These are phyloP conservation scores for Brettanomyces sp. DNA, from an alignment of 805 yeast genomes.

Conservation along the genomic window DNA sequence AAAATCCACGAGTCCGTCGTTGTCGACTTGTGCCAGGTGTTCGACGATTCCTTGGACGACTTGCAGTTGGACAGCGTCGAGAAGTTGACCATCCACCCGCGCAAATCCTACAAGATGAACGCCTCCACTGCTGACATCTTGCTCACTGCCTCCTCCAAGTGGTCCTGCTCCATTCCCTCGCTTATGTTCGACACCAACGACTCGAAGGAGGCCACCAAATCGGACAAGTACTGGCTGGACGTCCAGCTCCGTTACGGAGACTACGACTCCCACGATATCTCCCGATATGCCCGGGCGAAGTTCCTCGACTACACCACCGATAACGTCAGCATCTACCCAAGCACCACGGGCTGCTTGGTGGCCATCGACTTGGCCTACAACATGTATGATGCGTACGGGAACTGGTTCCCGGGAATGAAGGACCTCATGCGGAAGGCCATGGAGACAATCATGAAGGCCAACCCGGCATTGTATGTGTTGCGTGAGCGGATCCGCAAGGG, in stretches of 20 bases:
- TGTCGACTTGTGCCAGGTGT: slow-evolving; percentile 83
- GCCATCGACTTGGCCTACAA: slow-evolving; percentile 93
- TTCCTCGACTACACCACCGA: slow-evolving; percentile 90
- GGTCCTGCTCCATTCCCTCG: slow-evolving; percentile 82
- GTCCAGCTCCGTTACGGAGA: slow-evolving; percentile 94
- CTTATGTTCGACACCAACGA: slow-evolving; percentile 66
- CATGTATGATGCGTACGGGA: slow-evolving; percentile 93
- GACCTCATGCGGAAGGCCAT: slow-evolving; percentile 84
- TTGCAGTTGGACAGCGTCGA: slow-evolving; percentile 78
- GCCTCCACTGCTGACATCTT: slow-evolving; percentile 91
- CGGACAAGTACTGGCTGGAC: slow-evolving; percentile 86
- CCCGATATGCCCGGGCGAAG: slow-evolving; percentile 87
- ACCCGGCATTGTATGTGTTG: slow-evolving; percentile 84
- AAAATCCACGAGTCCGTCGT: slow-evolving; percentile 95
- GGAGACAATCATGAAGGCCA: slow-evolving; percentile 89
- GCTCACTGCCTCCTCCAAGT: slow-evolving; percentile 60
- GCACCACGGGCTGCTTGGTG: slow-evolving; percentile 84
- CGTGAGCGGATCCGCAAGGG: slow-evolving; percentile 94
- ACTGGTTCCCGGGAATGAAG: slow-evolving; percentile 95
- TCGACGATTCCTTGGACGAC: slow-evolving; percentile 79
- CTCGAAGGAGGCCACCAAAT: slow-evolving; percentile 33
- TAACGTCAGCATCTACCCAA: slow-evolving; percentile 75
- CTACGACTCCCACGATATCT: slow-evolving; percentile 93
- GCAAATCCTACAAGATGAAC: slow-evolving; percentile 95
- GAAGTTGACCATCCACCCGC: slow-evolving; percentile 89